Evolutionary conservation across 176 grass and related monocot genomes (phyloP).

Genomic region (Tillandsia leiboldiana): DNA sequence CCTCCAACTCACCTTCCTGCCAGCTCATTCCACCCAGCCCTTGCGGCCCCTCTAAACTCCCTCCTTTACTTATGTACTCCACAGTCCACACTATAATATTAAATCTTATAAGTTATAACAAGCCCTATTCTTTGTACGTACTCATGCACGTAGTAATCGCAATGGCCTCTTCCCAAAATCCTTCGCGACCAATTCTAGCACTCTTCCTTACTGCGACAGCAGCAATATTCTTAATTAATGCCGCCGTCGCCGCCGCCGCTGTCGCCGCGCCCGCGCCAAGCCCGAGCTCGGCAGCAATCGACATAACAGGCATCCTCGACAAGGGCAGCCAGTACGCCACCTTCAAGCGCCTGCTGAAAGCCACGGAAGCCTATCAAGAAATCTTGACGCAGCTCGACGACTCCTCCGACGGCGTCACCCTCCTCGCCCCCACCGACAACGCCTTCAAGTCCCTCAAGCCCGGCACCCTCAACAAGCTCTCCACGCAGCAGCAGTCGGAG

Average conservation of each 20-base stretch:
- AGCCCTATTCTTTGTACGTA: not conserved
- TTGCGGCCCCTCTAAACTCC: not conserved
- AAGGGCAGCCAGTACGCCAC: constrained; percentile 34
- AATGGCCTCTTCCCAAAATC: constrained; percentile 27
- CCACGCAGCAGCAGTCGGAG: constrained; percentile 31
- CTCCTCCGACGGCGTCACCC: constrained; percentile 28
- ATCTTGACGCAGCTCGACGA: constrained; percentile 28
- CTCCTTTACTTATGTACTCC: not conserved
- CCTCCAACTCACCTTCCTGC: constrained; percentile 12
- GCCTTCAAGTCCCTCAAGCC: constrained; percentile 31
- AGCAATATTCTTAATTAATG: constrained; percentile 9
- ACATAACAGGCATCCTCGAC: constrained; percentile 33
- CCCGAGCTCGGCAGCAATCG: constrained; percentile 19
- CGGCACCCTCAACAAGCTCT: constrained; percentile 36
- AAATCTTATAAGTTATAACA: not conserved
- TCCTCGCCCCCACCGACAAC: constrained; percentile 31
- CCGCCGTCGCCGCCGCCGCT: not conserved
- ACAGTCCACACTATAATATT: not conserved
- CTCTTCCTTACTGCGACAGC: not conserved
- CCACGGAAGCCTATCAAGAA: constrained; percentile 38
- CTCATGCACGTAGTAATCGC: not conserved
- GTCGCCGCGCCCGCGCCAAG: constrained; percentile 16
- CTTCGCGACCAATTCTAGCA: not conserved
- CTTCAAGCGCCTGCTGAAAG: constrained; percentile 42
- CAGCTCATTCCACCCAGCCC: constrained; percentile 3